Conservation (phyloP, 495 filamentous ascomycete species). For the Bryoglossum gracile region DNA sequence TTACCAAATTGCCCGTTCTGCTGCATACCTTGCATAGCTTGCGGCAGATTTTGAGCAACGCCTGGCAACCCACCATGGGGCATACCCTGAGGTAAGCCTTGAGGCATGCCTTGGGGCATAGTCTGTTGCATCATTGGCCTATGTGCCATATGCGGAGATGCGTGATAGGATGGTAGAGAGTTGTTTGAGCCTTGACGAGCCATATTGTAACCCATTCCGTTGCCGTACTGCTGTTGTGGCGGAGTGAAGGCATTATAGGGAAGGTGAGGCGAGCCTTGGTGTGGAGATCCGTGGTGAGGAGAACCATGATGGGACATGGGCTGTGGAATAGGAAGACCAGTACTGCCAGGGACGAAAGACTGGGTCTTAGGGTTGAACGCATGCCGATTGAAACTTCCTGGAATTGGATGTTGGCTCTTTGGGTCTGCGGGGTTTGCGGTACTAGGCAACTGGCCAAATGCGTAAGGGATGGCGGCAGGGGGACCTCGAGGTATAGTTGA, state of each 20-base stretch:
- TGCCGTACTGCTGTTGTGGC: conserved; percentile 32
- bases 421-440: conserved; percentile 58
- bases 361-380: conserved; percentile 91
- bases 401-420: conserved; percentile 67
- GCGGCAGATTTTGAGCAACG: no score
- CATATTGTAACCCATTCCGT: conserved; percentile 42
- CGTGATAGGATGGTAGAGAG: conserved; percentile 37
- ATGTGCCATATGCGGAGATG: conserved; percentile 26
- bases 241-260: conserved; percentile 26
- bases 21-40: conserved; percentile 9
- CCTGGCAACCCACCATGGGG: conserved; percentile 11
- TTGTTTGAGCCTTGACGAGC: conserved; percentile 46
- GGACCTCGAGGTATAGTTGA: conserved; percentile 16
- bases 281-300: conserved; percentile 27
- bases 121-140: conserved; percentile 25
- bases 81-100: conserved; percentile 12
- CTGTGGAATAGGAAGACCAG: conserved; percentile 36
- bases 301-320: conserved; percentile 32
- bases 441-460: conserved; percentile 68
- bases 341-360: conserved; percentile 67
- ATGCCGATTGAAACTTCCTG: conserved; percentile 73
- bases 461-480: conserved; percentile 48
- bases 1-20: conserved; percentile 23
- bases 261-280: conserved; percentile 27
- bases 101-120: conserved; percentile 20